Base-by-base conservation (phyloP, 345 rosid species). In the Salix viminalis region DNA sequence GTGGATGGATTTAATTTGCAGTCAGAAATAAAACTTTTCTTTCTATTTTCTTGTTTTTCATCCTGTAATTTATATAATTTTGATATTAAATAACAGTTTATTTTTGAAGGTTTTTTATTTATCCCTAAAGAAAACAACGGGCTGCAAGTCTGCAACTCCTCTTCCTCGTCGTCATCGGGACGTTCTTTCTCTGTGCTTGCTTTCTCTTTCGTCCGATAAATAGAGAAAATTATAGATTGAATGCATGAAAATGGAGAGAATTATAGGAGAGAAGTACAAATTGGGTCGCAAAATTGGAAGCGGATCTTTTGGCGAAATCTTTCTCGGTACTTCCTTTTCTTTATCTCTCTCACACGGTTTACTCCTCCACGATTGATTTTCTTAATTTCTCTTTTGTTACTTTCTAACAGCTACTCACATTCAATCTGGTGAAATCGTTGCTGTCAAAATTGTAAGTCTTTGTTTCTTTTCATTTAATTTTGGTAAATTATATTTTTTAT, bases 281-380 rank as follows among this genome's bases (percentile, higher is more conserved):
- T 94, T 92, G 75, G 97, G 93, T 58, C 90, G 97, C 30, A 91
- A 90, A 87, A 92, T 94, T 89, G 98, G 98, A 79, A 86, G 97
- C 76, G 98, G 98, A 82, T 94, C 98, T 50, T 94, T 91, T 82
- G 99, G 98, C 46, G 97, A 94, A 86, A 94, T 94, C 71, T 93
- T 72, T 83, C 92, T 91, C 19, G 98, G 98, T 94, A 56, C 24
- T n/a, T 2, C 14, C 10, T 56, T 56, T 56, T 56, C 62, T 56
- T 56, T 56, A n/a, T 56, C 62, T 56, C 61, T 56, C 61, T 3
- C 10, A n/a, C 10, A 56, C 9, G n/a, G n/a, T 9, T 56, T n/a
- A 56, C 61, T 23, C 24, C 26, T 73, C 41, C 19, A 2, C 5
- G 62, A 56, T 56, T 44, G 19, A 48, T 15, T 48, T 41, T 72